Evolutionary conservation across 768 basidiomycete genomes (phyloP).

Genomic region (Boletus coccyginus): DNA sequence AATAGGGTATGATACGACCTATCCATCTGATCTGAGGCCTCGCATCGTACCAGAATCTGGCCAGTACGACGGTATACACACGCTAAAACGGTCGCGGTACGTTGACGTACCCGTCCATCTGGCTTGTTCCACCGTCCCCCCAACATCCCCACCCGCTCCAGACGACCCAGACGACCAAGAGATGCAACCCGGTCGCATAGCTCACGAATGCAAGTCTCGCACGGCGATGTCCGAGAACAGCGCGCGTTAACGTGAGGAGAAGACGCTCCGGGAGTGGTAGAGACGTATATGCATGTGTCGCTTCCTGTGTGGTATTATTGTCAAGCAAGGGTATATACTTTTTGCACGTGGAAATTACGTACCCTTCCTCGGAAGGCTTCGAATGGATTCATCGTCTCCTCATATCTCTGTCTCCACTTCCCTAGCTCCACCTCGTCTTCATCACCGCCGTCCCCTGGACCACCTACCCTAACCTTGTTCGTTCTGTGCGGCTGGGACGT

Average conservation of each 20-base stretch:
- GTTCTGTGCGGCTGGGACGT: constrained; percentile 16
- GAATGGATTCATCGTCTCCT: constrained; percentile 97
- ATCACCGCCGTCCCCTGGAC: constrained; percentile 29
- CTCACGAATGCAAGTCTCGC: constrained; percentile 87
- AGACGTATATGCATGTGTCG: constrained; percentile 87
- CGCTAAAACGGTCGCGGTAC: constrained; percentile 19
- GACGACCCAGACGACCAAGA: constrained; percentile 76
- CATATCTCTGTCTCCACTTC: constrained; percentile 88
- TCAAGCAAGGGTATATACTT: neutral
- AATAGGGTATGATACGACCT: neutral
- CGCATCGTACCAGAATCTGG: neutral
- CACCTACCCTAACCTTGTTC: constrained; percentile 1
- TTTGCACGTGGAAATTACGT: constrained; percentile 31
- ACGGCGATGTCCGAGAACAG: constrained; percentile 84
- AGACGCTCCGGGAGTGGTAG: constrained; percentile 90
- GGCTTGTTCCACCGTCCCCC: constrained; percentile 37
- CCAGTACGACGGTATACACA: neutral
- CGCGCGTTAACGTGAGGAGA: constrained; percentile 79
- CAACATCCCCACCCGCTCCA: constrained; percentile 61
- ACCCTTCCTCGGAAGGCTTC: constrained; percentile 96
- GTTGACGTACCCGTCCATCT: neutral
- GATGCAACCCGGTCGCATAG: constrained; percentile 78
- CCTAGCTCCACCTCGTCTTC: constrained; percentile 66
- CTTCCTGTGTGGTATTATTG: constrained; percentile 67
- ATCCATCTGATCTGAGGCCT: too few species aligned